Evolutionary conservation across 129 eudicot genomes (phyloP).

Genomic region (Ambrosia trifida): DNA sequence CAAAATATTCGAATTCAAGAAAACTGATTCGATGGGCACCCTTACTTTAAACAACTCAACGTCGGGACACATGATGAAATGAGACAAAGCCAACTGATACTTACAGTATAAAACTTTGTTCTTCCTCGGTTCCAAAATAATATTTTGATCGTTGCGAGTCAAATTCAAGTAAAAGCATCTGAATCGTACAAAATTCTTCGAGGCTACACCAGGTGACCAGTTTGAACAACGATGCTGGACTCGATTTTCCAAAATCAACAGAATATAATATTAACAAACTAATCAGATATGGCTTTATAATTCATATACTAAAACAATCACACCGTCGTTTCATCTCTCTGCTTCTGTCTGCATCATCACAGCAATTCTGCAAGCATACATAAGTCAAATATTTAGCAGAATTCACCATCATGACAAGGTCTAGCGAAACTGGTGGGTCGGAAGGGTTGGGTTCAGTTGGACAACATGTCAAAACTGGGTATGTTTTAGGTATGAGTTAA

Average conservation of each 20-base stretch:
- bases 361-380: slow-evolving; percentile 55
- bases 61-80: not conserved
- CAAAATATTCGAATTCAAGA: not conserved
- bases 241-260: not conserved
- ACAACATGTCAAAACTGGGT: not conserved
- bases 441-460: not conserved
- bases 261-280: not conserved
- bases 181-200: not conserved
- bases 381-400: slow-evolving; percentile 1
- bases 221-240: not conserved
- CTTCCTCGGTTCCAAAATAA: slow-evolving; percentile 5
- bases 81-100: not conserved
- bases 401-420: slow-evolving; percentile 11
- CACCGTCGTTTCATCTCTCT: slow-evolving; percentile 16
- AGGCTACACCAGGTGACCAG: not conserved
- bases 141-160: not conserved
- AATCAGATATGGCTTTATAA: not conserved
- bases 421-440: not conserved
- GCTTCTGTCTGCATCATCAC: slow-evolving; percentile 39
- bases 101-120: not conserved
- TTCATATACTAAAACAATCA: not conserved
- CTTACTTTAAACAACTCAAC: not conserved
- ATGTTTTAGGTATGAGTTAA: too few relatives aligned
- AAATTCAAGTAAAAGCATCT: not conserved
- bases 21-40: not conserved